Conservation (phyloP, 139 green algal genomes). For the Auxenochlorella pyrenoidosa region DNA sequence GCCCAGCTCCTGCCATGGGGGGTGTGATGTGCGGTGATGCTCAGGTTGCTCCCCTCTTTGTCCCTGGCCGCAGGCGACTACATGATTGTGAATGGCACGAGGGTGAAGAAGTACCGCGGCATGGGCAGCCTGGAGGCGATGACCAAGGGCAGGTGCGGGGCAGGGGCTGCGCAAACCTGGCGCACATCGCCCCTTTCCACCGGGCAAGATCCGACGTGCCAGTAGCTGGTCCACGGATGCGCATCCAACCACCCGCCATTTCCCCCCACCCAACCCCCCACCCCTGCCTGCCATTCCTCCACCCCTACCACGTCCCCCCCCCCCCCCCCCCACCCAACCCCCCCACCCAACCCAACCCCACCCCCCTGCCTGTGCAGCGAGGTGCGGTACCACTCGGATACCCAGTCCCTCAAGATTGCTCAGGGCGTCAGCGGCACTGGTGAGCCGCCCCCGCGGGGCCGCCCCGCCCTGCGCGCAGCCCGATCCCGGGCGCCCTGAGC, state of each 20-base stretch:
- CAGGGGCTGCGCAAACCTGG: no score
- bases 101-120: slow-evolving; percentile 96
- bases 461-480: not conserved
- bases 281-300: not conserved
- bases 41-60: no score
- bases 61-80: slow-evolving; percentile 71
- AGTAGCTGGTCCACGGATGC: no score
- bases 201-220: no score
- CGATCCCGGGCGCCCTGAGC: not conserved
- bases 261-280: no score
- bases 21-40: no score
- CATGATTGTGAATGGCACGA: slow-evolving; percentile 76
- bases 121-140: slow-evolving; percentile 98
- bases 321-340: no score
- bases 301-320: not conserved
- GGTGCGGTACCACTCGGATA: slow-evolving; percentile 91
- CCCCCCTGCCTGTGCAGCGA: not conserved
- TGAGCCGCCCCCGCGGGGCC: not conserved
- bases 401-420: slow-evolving; percentile 94
- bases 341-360: no score
- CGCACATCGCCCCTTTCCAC: no score
- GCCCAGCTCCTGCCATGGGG: no score
- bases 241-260: no score
- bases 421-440: slow-evolving; percentile 93
- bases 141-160: slow-evolving; percentile 88